Percentiles rank a stretch among this genome's conserved stretches.
Evolutionary conservation across 352 stramenopile species (phyloP).

Genomic region (Pythium biforme): DNA sequence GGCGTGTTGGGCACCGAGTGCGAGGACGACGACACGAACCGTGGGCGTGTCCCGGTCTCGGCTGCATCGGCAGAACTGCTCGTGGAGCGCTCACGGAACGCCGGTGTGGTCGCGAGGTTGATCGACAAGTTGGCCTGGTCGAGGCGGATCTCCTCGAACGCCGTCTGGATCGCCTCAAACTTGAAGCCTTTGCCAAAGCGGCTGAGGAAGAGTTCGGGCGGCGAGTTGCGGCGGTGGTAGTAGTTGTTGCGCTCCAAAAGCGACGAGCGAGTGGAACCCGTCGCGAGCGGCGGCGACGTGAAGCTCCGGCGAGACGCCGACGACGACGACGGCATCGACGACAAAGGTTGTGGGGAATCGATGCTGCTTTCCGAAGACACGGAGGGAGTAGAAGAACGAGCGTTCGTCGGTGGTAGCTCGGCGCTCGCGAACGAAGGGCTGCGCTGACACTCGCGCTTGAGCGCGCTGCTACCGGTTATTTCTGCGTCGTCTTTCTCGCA

Average conservation of each 20-base stretch:
- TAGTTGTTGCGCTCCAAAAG: constrained; percentile 31
- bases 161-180: constrained; percentile 40
- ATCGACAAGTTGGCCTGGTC: constrained; percentile 18
- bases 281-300: constrained; percentile 60
- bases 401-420: not conserved
- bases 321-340: no score
- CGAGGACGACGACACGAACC: constrained; percentile 8
- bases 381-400: not conserved
- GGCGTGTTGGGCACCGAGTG: constrained; percentile 26
- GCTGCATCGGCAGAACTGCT: not conserved
- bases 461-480: not conserved
- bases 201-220: constrained; percentile 57
- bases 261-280: constrained; percentile 32
- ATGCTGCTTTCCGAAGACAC: not conserved
- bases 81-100: not conserved
- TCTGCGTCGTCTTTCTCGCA: not conserved
- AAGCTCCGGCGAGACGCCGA: constrained; percentile 25
- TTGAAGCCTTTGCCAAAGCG: constrained; percentile 53
- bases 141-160: constrained; percentile 27
- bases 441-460: constrained; percentile 19
- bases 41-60: not conserved
- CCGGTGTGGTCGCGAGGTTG: constrained; percentile 19
- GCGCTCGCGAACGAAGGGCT: constrained; percentile 9
- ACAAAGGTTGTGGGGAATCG: not conserved
- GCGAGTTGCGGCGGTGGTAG: constrained; percentile 61